Conservation (phyloP, 2,329 filamentous ascomycete species). For the Fusarium stilboides region DNA sequence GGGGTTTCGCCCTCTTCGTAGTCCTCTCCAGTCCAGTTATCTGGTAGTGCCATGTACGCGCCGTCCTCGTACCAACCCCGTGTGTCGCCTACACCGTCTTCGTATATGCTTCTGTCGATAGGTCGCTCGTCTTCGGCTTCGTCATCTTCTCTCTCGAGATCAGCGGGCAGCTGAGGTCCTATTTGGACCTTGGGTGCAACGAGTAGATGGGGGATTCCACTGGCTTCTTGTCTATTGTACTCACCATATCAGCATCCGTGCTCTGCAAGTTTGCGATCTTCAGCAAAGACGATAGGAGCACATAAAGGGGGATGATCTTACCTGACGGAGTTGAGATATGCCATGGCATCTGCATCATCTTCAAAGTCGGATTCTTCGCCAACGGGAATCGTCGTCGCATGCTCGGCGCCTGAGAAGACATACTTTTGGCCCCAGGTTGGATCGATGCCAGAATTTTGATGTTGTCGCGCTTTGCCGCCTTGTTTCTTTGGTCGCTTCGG, state of each 20-base stretch:
- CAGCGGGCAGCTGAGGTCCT: conserved; percentile 65
- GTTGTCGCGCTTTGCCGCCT: conserved; percentile 56
- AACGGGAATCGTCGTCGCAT: conserved; percentile 60
- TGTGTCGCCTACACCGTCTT: conserved; percentile 65
- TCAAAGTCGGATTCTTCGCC: conserved; percentile 77
- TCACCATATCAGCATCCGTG: conserved; percentile 65
- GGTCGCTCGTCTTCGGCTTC: conserved; percentile 51
- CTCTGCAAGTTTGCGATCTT: conserved; percentile 42
- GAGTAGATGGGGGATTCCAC: conserved; percentile 78
- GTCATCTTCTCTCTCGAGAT: conserved; percentile 48
- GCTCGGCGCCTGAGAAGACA: conserved; percentile 76
- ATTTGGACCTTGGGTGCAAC: conserved; percentile 71
- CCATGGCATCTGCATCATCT: conserved; percentile 76
- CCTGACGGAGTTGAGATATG: conserved; percentile 80
- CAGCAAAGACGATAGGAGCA: conserved; percentile 47
- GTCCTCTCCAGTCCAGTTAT: conserved; percentile 52
- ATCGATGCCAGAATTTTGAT: conserved; percentile 67
- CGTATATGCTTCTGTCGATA: conserved; percentile 63
- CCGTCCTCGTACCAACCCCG: conserved; percentile 83
- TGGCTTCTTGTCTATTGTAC: conserved; percentile 80
- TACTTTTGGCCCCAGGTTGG: conserved; percentile 79
- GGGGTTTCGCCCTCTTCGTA: conserved; percentile 50
- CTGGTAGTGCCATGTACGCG: conserved; percentile 78
- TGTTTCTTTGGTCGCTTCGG: conserved; percentile 51
- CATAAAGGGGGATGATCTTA: conserved; percentile 59